Base-by-base conservation (phyloP, 805 yeast genomes). In the Kluyveromyces nonfermentans region DNA sequence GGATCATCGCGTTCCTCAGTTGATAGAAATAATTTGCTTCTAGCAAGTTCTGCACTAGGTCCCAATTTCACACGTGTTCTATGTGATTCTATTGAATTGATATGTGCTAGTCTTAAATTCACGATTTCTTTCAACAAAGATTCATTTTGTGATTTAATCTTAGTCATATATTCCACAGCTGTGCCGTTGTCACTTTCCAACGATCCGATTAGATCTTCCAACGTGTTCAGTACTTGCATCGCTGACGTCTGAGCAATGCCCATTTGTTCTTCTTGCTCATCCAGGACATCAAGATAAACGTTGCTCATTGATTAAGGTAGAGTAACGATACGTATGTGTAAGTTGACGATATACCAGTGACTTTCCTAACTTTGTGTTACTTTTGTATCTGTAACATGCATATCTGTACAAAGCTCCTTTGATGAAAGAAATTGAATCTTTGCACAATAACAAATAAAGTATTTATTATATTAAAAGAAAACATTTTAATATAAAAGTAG, bases 81-180 rank as follows among this genome's bases (percentile, higher is more conserved):
- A 28, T 43, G 42, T 7, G 39, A 42, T 22, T 46, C 49, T 14
- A 41, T 35, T 3, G 41, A 8, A 28, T 38, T 28, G 16, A 38
- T 18, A 8, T 38, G 41, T 7, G 31, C n/a, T 28, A 31, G 21
- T 18, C 41, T 38, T 10, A 16, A 12, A 5, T 49, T 49, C 2
- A 53, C 46, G 37, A 50, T 58, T 18, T 56, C 57, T 8, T 42
- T 41, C 18, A 44, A 18, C n/a, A 46, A 45, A 17, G 41, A 41
- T 18, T 47, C 36, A 25, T 45, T 40, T 33, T 47, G 43, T 10
- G 42, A 18, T 32, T 38, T 44, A 9, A 31, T 32, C 17, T 25
- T 30, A n/a, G 19, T 30, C 35, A 37, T 42, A 22, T 43, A 43
- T 12, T 47, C 44, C 33, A 45, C 42, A 5, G 43, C 37, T 35